phyloP scores from a whole-genome alignment of 2,329 filamentous ascomycete species.

The Neophaeococcomyces aloes region DNA sequence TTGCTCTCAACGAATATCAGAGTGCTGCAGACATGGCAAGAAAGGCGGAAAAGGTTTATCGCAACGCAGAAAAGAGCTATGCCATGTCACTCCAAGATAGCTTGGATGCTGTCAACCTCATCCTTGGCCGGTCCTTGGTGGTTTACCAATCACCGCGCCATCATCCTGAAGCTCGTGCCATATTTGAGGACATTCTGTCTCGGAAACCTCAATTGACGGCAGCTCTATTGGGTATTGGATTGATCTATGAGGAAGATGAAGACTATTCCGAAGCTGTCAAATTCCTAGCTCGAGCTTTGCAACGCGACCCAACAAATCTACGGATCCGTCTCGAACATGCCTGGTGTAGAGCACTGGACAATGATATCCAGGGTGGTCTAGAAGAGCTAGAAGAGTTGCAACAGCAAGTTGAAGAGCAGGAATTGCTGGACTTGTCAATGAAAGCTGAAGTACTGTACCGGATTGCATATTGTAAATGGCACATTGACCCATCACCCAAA shows the following conservation, averaged over 20 bases:
- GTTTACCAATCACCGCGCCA: constrained; percentile 83
- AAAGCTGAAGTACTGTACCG: constrained; percentile 78
- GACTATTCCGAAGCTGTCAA: constrained; percentile 72
- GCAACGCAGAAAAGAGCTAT: constrained; percentile 38
- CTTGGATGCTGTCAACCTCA: constrained; percentile 62
- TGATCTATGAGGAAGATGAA: constrained; percentile 88
- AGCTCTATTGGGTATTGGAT: constrained; percentile 77
- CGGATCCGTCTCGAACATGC: constrained; percentile 76
- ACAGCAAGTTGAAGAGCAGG: constrained; percentile 51
- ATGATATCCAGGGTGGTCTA: constrained; percentile 59
- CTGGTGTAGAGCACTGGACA: constrained; percentile 80
- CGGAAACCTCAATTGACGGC: constrained; percentile 66
- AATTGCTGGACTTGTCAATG: constrained; percentile 55
- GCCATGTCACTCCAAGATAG: constrained; percentile 60
- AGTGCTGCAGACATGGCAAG: constrained; percentile 63
- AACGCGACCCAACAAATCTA: constrained; percentile 62
- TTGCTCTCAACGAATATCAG: constrained; percentile 75
- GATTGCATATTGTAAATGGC: constrained; percentile 78
- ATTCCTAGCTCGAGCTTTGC: constrained; percentile 66
- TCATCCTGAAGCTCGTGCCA: constrained; percentile 73
- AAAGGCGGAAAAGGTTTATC: constrained; percentile 38
- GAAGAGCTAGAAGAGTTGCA: constrained; percentile 62
- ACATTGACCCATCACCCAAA: constrained; percentile 60
- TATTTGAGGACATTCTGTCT: constrained; percentile 73
- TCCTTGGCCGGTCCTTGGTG: constrained; percentile 77